phyloP scores from a whole-genome alignment of 257 asterid species.

The Capsicum pubescens region DNA sequence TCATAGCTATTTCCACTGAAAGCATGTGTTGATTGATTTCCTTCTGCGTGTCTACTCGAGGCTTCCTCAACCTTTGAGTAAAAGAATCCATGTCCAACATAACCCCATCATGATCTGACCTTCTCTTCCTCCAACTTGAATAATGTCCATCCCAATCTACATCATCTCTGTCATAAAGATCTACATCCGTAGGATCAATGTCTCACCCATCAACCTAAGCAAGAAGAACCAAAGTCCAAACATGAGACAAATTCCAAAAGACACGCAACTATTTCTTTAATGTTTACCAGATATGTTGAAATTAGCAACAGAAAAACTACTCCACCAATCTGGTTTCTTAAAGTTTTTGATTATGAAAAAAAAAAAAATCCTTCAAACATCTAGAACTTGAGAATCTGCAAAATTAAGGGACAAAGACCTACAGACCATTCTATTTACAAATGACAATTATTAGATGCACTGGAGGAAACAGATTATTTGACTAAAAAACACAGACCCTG shows the following conservation, averaged over 20 bases:
- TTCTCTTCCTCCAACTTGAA: slow-evolving; percentile 96
- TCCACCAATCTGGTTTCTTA: neutral
- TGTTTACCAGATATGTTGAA: neutral
- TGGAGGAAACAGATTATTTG: neutral
- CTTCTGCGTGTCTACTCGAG: slow-evolving; percentile 85
- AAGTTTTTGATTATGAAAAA: neutral
- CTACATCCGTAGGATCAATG: slow-evolving; percentile 99
- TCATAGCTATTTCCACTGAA: no score
- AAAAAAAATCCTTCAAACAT: neutral
- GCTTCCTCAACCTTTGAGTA: slow-evolving; percentile 87
- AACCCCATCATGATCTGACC: slow-evolving; percentile 84
- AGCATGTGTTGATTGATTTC: slow-evolving; percentile 91
- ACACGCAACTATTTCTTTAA: slow-evolving; percentile 4
- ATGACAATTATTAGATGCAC: no score
- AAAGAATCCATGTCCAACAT: slow-evolving; percentile 87
- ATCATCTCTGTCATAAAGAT: slow-evolving; percentile 96
- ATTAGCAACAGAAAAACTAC: slow-evolving; percentile 3
- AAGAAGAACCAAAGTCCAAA: slow-evolving; percentile 29
- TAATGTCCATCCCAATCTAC: slow-evolving; percentile 99
- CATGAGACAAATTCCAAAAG: no score
- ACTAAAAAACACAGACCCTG: slow-evolving; percentile 60
- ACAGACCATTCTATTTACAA: no score
- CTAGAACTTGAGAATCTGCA: slow-evolving; percentile 18
- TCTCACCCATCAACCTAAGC: slow-evolving; percentile 98
- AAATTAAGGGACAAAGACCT: no score